Conservation (phyloP, 192 early-diverging fungal genomes). For the Podila epicladia region DNA sequence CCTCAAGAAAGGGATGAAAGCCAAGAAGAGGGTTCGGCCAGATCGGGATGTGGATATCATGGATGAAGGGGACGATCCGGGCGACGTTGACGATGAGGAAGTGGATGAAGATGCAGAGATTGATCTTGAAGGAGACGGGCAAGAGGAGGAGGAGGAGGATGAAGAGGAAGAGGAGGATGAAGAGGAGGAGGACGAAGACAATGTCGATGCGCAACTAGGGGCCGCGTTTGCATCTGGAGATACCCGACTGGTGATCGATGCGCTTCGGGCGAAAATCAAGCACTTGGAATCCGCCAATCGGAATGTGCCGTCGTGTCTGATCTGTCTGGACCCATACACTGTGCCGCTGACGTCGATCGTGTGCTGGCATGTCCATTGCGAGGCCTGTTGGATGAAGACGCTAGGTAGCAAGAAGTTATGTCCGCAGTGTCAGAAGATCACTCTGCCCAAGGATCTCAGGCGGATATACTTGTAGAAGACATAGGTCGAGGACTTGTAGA, state of each 20-base stretch:
- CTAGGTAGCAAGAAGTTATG: constrained; percentile 89
- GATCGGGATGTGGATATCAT: constrained; percentile 33
- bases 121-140: constrained; percentile 35
- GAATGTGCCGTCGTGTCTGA: constrained; percentile 72
- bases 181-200: too few species aligned
- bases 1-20: constrained; percentile 16
- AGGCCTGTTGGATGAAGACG: constrained; percentile 87
- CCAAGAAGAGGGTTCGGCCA: background rate
- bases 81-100: constrained; percentile 20
- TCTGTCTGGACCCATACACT: constrained; percentile 81
- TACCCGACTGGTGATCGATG: constrained; percentile 79
- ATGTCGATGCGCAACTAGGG: constrained; percentile 10
- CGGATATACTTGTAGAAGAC: constrained; percentile 77
- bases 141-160: constrained; percentile 13
- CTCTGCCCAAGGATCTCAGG: constrained; percentile 81
- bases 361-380: constrained; percentile 96
- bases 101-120: constrained; percentile 41
- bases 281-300: constrained; percentile 64
- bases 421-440: constrained; percentile 91
- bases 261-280: constrained; percentile 75
- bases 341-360: constrained; percentile 79
- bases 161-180: constrained; percentile 20
- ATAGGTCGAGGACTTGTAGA: background rate
- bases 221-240: constrained; percentile 43
- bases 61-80: constrained; percentile 19